Base-by-base conservation (phyloP, 2,329 filamentous ascomycete genomes). In the Fusarium ramigenum region DNA sequence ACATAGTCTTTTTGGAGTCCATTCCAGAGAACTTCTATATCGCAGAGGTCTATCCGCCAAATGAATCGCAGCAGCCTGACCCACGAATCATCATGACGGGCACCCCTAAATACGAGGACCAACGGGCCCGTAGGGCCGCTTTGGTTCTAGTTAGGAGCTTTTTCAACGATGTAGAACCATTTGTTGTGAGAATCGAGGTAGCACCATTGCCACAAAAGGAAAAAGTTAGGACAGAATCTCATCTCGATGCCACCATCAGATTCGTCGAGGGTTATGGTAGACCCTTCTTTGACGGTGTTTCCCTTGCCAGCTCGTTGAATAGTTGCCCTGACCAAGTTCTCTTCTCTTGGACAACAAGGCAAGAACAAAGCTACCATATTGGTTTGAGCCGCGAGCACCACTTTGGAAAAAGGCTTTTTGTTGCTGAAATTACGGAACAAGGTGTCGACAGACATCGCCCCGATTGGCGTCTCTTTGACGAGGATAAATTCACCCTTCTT, bases 91-190 rank as follows among this genome's bases (percentile, higher is more conserved):
- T 47, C 19, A 47, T 47, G 25, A 28, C 25, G 0, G 25, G 44
- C 1, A 28, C 12, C 1, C 44, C 25, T 15, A 12, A 47, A 15
- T 4, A 10, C 3, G 12, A 21, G 6, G 5, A 1, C 4, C 16
- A 4, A 9, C 5, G 0, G 7, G 14, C 0, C 5, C 14, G 11
- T 14, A 25, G 7, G 16, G 11, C 0, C 4, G n/a, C 8, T 14
- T 9, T 19, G 7, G 43, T 44, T 14, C 18, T 44, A 4, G 14
- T 44, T 4, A 14, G n/a, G 18, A 14, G 23, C 16, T 14, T 6
- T 4, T 0, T 19, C 7, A 2, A 19, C 4, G 3, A 44, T 9
- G 5, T 9, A 14, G 43, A 25, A 3, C 18, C 16, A 12, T 9
- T 44, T 8, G 42, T 44, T 18, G 9, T 44, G 0, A 44, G 23